phyloP scores from a whole-genome alignment of 2,329 filamentous ascomycete genomes.

The Cladosporium colombiae region DNA sequence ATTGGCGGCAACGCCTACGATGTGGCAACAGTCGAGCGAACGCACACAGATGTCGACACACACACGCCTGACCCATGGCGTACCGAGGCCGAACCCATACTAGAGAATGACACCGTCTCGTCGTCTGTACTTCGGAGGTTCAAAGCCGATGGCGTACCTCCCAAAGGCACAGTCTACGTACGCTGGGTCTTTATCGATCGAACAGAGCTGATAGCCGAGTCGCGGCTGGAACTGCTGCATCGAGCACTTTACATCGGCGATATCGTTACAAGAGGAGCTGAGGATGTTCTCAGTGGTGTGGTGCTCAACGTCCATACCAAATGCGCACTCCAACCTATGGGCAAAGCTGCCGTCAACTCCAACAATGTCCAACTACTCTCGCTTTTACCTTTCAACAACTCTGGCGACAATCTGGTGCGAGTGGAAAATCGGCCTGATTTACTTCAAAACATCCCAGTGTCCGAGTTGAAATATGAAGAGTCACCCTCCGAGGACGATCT shows the following conservation, averaged over 20 bases:
- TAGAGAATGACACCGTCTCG: constrained; percentile 38
- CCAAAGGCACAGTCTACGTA: constrained; percentile 54
- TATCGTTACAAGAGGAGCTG: constrained; percentile 52
- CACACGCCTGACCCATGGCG: constrained; percentile 47
- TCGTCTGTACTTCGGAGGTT: constrained; percentile 43
- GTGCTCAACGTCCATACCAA: constrained; percentile 51
- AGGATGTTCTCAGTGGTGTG: constrained; percentile 55
- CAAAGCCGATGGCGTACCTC: constrained; percentile 49
- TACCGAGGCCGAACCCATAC: constrained; percentile 29
- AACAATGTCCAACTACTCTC: constrained; percentile 15
- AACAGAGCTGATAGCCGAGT: constrained; percentile 43
- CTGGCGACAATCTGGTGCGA: constrained; percentile 6
- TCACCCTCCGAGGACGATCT: constrained; percentile 52
- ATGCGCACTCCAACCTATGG: constrained; percentile 46
- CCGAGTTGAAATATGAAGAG: constrained; percentile 33
- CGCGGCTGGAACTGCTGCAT: constrained; percentile 54
- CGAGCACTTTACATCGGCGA: constrained; percentile 58
- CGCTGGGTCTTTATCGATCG: constrained; percentile 48
- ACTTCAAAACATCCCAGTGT: constrained; percentile 34
- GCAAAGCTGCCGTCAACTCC: constrained; percentile 14
- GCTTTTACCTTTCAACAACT: constrained; percentile 9
- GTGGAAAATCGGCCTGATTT: constrained; percentile 20
- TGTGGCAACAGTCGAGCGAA: constrained; percentile 49
- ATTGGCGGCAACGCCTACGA: constrained; percentile 23
- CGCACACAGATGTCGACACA: constrained; percentile 46